Evolutionary conservation across 1,139 yeast species (phyloP), one percentile per base, ranked within the genome.

Genomic region (Eremothecium gossypii): DNA sequence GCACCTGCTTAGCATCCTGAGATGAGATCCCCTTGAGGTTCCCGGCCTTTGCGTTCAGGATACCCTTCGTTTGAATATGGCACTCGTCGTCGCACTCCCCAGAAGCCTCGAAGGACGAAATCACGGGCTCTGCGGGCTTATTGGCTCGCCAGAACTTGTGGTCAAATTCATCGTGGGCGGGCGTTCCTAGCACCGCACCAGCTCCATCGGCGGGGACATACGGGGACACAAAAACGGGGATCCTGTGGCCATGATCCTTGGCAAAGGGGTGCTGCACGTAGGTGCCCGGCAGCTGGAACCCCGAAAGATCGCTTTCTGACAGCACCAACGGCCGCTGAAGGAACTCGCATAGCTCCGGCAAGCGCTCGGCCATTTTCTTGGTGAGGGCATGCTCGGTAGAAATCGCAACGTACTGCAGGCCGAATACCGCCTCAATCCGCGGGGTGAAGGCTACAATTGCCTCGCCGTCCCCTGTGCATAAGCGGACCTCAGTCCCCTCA

Each of bases 171-270:
- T 91, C 97, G 61, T 89, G 97, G 0, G 83, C 96, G 1, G 98
- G 98, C 54, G 94, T 85, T 1, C 98, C 98, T 97, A 91, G 89
- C 0, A 91, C 97, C 1, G 96, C 95, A 36, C 95, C 95, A 0
- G 96, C 97, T 57, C 89, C 89, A 4, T 74, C 68, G 4, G 83
- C 78, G 31, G 89, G 61, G 1, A 91, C 97, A 61, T 87, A 91
- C 0, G 96, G 95, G 0, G 97, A 96, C 2, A 74, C 89, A 66
- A 76, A 91, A 0, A 91, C 77, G 0, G 96, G 96, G 6, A 89
- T 50, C 40, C 71, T 66, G 27, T 47, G 51, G 0, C 47, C 45
- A 1, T 49, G 48, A 12, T 46, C 39, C 1, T 64, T 58, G 1
- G 59, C 58, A 1, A 89, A 61, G 1, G 97, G 98, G 48, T 84